Conservation (phyloP, 1,284 basidiomycete genomes). For the Naganishia albida region DNA sequence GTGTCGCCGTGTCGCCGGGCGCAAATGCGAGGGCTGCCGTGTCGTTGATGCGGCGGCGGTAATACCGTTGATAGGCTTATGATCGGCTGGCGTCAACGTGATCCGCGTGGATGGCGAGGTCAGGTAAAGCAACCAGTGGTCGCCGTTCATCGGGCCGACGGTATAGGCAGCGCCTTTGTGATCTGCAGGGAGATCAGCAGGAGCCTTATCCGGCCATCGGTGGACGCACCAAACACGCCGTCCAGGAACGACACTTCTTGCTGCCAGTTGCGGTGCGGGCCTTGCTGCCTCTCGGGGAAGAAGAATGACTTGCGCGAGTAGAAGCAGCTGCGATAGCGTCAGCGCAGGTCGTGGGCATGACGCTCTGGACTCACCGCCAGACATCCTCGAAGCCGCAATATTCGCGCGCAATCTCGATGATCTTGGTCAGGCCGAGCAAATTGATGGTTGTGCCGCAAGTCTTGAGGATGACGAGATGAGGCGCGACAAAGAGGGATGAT, state of each 20-base stretch:
- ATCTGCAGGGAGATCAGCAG: conserved; percentile 38
- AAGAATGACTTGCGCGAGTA: conserved; percentile 99
- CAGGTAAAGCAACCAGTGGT: conserved; percentile 97
- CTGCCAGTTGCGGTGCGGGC: conserved; percentile 93
- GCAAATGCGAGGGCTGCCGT: conserved; percentile 24
- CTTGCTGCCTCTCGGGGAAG: conserved; percentile 94
- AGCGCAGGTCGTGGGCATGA: not conserved
- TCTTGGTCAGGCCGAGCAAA: conserved; percentile 86
- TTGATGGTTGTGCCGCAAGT: conserved; percentile 99
- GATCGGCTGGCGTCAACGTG: conserved; percentile 40
- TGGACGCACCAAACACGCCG: conserved; percentile 67
- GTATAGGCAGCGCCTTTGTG: conserved; percentile 87
- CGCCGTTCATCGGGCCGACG: conserved; percentile 95
- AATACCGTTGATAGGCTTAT: conserved; percentile 18
- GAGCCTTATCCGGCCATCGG: not conserved
- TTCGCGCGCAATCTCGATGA: conserved; percentile 82
- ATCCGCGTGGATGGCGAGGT: conserved; percentile 63
- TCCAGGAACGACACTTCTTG: conserved; percentile 91
- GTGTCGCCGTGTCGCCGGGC: conserved; percentile 33
- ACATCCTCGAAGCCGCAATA: conserved; percentile 74
- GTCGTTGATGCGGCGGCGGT: conserved; percentile 5
- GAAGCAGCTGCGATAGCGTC: conserved; percentile 62
- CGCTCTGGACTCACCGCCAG: conserved; percentile 60
- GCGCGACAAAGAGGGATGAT: conserved; percentile 93
- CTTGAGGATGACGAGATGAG: conserved; percentile 96